Evolutionary conservation across 371 early-diverging fungal species (phyloP).

Genomic region (Zopfochytrium polystomum): DNA sequence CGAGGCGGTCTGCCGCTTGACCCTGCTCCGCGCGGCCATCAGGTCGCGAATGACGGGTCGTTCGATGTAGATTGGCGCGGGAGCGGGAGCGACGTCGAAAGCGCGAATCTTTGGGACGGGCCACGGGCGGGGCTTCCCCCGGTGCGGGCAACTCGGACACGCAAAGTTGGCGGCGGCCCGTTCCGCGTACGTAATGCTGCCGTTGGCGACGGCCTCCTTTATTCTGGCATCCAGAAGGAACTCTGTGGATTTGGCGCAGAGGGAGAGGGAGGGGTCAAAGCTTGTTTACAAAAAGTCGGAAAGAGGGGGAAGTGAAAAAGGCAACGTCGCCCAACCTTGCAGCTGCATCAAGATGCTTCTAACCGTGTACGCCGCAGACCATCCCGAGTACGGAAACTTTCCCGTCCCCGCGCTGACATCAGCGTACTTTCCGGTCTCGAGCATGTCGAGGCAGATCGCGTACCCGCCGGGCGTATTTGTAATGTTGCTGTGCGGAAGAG

Average conservation of each 20-base stretch:
- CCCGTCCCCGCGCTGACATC: slow-evolving; percentile 3
- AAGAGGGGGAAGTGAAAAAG: too few relatives aligned
- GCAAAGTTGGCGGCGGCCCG: neutral
- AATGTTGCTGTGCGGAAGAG: slow-evolving; percentile 15
- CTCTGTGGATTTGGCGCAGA: neutral
- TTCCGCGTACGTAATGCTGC: neutral
- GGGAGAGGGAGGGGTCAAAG: neutral
- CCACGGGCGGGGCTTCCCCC: slow-evolving; percentile 12
- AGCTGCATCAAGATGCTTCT: slow-evolving; percentile 17
- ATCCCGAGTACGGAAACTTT: slow-evolving; percentile 15
- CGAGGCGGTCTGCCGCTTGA: too few relatives aligned
- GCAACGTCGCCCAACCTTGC: slow-evolving; percentile 10
- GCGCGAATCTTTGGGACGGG: neutral
- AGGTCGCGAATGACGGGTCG: slow-evolving; percentile 17
- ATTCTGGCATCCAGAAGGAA: slow-evolving; percentile 12
- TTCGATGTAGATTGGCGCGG: slow-evolving; percentile 1
- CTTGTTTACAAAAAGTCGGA: neutral
- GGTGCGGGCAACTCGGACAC: slow-evolving; percentile 15
- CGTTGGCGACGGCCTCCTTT: neutral
- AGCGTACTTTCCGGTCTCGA: slow-evolving; percentile 18
- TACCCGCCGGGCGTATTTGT: neutral
- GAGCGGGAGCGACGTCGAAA: neutral
- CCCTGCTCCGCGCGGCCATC: slow-evolving; percentile 1
- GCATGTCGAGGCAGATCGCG: slow-evolving; percentile 19
- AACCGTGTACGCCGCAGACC: slow-evolving; percentile 16